phyloP scores from a whole-genome alignment of 1,284 basidiomycete species.

The Puccinia polysora region DNA sequence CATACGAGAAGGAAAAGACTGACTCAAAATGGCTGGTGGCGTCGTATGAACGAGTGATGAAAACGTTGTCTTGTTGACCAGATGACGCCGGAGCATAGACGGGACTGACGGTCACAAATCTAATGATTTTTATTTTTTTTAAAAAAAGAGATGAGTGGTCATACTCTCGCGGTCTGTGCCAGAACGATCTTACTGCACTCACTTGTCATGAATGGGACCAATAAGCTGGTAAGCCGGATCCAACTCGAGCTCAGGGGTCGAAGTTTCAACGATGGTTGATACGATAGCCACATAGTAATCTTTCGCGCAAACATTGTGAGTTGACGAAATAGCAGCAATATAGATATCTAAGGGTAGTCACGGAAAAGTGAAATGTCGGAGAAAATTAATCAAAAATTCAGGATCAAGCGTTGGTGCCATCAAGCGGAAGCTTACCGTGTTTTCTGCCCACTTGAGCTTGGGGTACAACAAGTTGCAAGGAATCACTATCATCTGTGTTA shows the following conservation, averaged over 20 bases:
- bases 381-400: conserved; percentile 32
- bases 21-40: conserved; percentile 95
- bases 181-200: conserved; percentile 51
- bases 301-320: conserved; percentile 94
- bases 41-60: conserved; percentile 95
- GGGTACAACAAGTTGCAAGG: conserved; percentile 95
- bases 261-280: conserved; percentile 95
- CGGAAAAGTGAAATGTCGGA: not conserved
- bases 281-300: conserved; percentile 95
- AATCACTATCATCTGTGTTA: conserved; percentile 90
- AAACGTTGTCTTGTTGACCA: conserved; percentile 80
- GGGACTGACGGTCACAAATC: conserved; percentile 83
- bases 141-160: conserved; percentile 34
- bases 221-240: conserved; percentile 83
- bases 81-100: conserved; percentile 81
- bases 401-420: not conserved
- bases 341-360: conserved; percentile 77
- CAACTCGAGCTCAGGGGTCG: conserved; percentile 87
- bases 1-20: not conserved
- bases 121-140: conserved; percentile 52
- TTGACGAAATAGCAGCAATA: conserved; percentile 91
- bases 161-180: not conserved
- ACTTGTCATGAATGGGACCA: conserved; percentile 93
- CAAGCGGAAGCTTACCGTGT: conserved; percentile 65
- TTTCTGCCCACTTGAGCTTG: conserved; percentile 94